Percentiles rank a stretch among this genome's conserved stretches.
These are phyloP conservation scores for Colletotrichum paranaense DNA, from an alignment of 2,329 filamentous ascomycete species.

Conservation along the genomic window DNA sequence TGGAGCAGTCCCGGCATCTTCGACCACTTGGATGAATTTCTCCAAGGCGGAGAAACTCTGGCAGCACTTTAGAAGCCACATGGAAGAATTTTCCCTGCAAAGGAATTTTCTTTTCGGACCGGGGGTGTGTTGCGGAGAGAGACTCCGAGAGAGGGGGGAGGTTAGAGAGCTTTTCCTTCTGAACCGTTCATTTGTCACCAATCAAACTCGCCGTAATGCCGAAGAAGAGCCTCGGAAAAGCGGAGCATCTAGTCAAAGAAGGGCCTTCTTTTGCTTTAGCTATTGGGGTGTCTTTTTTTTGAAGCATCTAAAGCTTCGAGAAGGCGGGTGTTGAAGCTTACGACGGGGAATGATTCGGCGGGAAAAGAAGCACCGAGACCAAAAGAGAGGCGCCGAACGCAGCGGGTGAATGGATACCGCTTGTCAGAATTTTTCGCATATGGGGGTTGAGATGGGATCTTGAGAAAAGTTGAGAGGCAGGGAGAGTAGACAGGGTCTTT, in stretches of 20 bases:
- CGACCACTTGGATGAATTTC: not conserved
- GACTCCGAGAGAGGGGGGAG: not conserved
- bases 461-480: not conserved
- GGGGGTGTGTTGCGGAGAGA: not conserved
- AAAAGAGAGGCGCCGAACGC: conserved; percentile 1
- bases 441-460: not conserved
- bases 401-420: conserved; percentile 4
- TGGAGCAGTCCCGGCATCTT: not conserved
- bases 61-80: not conserved
- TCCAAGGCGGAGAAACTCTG: not conserved
- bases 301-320: not conserved
- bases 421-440: not conserved
- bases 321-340: too few species aligned
- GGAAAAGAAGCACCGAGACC: not conserved
- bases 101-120: conserved; percentile 1
- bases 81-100: conserved; percentile 3
- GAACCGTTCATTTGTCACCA: not conserved
- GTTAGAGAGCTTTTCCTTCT: not conserved
- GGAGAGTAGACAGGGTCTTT: not conserved
- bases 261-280: not conserved
- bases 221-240: conserved; percentile 17
- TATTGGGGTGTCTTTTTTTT: not conserved
- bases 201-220: conserved; percentile 3
- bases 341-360: not conserved
- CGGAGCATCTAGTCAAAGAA: not conserved